Conservation (phyloP, 1,284 basidiomycete genomes). For the Tilletia caries region DNA sequence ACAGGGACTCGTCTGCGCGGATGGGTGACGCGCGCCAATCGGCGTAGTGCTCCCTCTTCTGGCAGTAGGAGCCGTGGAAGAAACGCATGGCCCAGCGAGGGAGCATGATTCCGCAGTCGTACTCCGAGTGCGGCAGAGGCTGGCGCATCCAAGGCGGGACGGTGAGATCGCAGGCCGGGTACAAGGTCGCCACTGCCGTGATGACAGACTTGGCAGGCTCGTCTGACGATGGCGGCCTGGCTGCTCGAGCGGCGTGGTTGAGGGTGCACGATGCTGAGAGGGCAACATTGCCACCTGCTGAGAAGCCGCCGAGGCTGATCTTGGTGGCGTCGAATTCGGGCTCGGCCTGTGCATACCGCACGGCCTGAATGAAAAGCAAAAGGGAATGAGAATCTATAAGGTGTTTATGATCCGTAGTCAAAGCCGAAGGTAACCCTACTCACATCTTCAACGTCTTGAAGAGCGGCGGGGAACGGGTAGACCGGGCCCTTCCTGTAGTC, state of each 20-base stretch:
- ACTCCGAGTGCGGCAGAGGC: background rate
- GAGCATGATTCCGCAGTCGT: conserved; percentile 23
- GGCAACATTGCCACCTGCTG: conserved; percentile 44
- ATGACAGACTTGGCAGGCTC: background rate
- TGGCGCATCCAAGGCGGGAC: conserved; percentile 14
- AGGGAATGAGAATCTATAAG: background rate
- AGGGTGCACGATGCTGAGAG: conserved; percentile 24
- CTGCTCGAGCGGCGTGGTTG: conserved; percentile 30
- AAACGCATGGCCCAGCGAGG: conserved; percentile 30
- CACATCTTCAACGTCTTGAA: conserved; percentile 34
- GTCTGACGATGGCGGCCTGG: conserved; percentile 7
- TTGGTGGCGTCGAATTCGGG: conserved; percentile 15
- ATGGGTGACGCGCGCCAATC: conserved; percentile 34
- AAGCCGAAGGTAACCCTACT: background rate
- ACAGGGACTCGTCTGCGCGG: conserved; percentile 22
- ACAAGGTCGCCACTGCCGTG: conserved; percentile 25
- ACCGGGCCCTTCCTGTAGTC: conserved; percentile 50
- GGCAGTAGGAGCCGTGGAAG: conserved; percentile 20
- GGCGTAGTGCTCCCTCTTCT: background rate
- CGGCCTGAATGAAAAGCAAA: background rate
- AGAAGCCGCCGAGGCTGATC: conserved; percentile 42
- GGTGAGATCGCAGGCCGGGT: conserved; percentile 35
- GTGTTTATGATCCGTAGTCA: too few relatives aligned
- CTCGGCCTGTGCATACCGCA: background rate
- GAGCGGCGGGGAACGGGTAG: conserved; percentile 39